Evolutionary conservation across 768 basidiomycete genomes (phyloP), one percentile per base, ranked within the genome.

Genomic region (Tephrocybe sp.): DNA sequence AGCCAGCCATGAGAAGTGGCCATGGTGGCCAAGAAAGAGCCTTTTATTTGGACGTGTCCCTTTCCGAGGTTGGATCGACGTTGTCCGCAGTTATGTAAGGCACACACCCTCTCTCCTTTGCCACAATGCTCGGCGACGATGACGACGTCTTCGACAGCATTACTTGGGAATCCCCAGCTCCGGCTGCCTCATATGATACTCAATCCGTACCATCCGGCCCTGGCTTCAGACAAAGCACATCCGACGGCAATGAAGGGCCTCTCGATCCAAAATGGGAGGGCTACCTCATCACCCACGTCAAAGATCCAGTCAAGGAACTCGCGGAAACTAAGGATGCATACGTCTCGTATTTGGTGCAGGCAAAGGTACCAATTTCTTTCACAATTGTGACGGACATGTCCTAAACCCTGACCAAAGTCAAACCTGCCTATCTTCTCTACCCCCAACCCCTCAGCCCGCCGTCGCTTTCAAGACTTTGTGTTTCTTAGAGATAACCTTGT

Each of bases 271-370:
- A 91, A 70, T 93, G 91, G 91, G 92, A 93, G 67, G 92, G 91
- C 9, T 86, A 86, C 68, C 83, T 93, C 54, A 78, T 87, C 45
- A 89, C 88, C 21, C 74, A 76, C 40, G 93, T 98, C 58, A 85
- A 86, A 62, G 95, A 98, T 66, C 95, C 96, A 24, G 84, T 93
- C 56, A 98, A 96, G 68, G 95, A 98, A 68, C 80, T 98, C 23
- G 88, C 95, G 53, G 96, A 97, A 61, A 96, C 94, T 26, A 98
- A 97, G 74, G 96, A 99, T 65, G 88, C 91, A 55, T 98, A 93
- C 71, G 93, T 97, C 43, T 95, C 93, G 34, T 99, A 98, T 68
- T 74, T 93, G 24, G 93, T 98, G 33, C 79, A 83, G 28, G 91
- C 91, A 46, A 86, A 89, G 83, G 96, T 95, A 62, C 56, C 78